Base-by-base conservation (phyloP, 176 grass and related monocot species). In the Cocos nucifera region DNA sequence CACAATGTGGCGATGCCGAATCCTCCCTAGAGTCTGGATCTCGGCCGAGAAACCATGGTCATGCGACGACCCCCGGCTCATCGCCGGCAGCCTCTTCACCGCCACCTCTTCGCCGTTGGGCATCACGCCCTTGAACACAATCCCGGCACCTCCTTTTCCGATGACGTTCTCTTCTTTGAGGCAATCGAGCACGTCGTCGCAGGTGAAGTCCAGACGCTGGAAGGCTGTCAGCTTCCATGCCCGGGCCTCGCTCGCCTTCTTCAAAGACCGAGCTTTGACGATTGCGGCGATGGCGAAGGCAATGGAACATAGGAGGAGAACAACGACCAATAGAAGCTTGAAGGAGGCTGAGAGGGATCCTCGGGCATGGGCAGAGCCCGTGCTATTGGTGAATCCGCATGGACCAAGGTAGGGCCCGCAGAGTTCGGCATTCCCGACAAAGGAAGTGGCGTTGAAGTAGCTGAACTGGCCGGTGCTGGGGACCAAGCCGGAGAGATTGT, bases 101-200 rank as follows among this genome's bases (percentile, higher is more conserved):
- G 90, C 90, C 44, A 95, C 86, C 28, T 74, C 51, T 4, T 70
- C 74, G 17, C 77, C 86, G 0, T 77, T 77, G 2, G 83, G 79
- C 82, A 95, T 83, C 4, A 65, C 77, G 9, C 90, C 90, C 71
- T 81, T 90, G 83, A 84, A 95, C 74, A 95, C 90, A 61, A 90
- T 81, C 44, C 90, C 90, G 2, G 86, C 79, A 19, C 90, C 90
- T 22, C 86, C 90, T 79, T 90, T 95, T 53, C 90, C 90, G 19
- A 95, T 95, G 61, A 95, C 71, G 71, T 90, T 95, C 71, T 84
- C 86, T n/a, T 86, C 90, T 55, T 90, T 87, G 48, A 95, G 72
- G 80, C 83, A 90, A 58, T 90, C 61, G 0, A 90, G 79, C 71
- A 90, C 80, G 65, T 95, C 91, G 62, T 95, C 86, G 64, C 82